phyloP scores from a whole-genome alignment of 768 basidiomycete species.

The Tephrocybe sp. region DNA sequence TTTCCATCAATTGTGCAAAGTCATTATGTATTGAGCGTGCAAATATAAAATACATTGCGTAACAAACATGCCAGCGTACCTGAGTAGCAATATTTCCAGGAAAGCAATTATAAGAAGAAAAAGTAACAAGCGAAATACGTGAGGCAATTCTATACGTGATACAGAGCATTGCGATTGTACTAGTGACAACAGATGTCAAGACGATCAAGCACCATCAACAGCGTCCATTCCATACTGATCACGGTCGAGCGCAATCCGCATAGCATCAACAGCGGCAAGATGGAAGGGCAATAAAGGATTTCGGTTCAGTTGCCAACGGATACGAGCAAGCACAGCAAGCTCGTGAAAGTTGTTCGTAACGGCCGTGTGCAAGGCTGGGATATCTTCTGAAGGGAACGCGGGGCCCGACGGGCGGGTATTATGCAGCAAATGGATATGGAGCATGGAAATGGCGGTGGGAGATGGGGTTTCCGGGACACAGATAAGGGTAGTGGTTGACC shows the following conservation, averaged over 20 bases:
- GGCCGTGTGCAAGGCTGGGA: constrained; percentile 41
- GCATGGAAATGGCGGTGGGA: constrained; percentile 44
- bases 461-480: constrained; percentile 45
- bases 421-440: constrained; percentile 58
- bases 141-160: no score
- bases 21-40: no score
- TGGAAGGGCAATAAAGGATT: constrained; percentile 68
- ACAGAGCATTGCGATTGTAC: no score
- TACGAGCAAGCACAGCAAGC: constrained; percentile 56
- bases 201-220: background rate
- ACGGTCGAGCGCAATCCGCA: constrained; percentile 42
- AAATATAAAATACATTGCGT: no score
- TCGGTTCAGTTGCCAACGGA: constrained; percentile 45
- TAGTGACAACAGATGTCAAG: no score
- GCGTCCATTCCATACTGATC: constrained; percentile 21
- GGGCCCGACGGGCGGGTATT: constrained; percentile 37
- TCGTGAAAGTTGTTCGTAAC: constrained; percentile 70
- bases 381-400: constrained; percentile 19
- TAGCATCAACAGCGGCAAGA: constrained; percentile 66
- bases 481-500: constrained; percentile 56
- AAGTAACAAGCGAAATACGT: no score
- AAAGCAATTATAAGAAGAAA: no score
- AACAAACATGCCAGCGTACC: no score
- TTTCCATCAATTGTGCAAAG: no score
- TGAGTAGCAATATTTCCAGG: no score